Base-by-base conservation (phyloP, 2,329 filamentous ascomycete genomes). In the Chrysosphaeria jannelii region DNA sequence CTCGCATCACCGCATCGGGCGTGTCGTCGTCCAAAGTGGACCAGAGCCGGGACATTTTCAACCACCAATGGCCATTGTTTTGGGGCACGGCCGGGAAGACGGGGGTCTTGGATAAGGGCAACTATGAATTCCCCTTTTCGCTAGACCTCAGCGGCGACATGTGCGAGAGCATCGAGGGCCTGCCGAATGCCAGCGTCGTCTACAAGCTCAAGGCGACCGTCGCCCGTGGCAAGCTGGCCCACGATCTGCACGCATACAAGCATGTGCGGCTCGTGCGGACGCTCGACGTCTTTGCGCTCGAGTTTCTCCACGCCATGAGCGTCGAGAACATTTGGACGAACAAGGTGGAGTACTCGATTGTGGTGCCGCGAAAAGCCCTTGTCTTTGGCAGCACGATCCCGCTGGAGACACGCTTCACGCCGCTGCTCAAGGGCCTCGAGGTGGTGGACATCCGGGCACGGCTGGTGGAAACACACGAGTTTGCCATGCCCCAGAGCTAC, bases 301-400 rank as follows among this genome's bases (percentile, higher is more conserved):
- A 81, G 39, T 57, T 79, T 30, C 55, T 71, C 18, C 71, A 93
- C 43, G 69, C 76, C 22, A 85, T 91, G 75, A 75, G 74, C 31
- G 79, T 93, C 31, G 79, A 91, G 44, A 91, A 91, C 38, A 71
- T 89, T 31, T 97, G 85, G 85, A 72, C 78, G 5, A 85, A 90
- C 49, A 97, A 97, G 51, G 61, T 93, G 35, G 75, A 89, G 41
- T 97, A 97, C 47, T 81, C 76, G 14, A 78, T 97, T 31, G 64
- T 75, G 27, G 74, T 89, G 8, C 81, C 85, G 1, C 79, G 76
- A 37, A 91, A 91, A 47, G 85, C 85, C 2, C 69, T 90, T 25
- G 71, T 90, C 10, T 89, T 91, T 36, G 85, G 85, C 23, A 88
- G 75, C n/a, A 57, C 57, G 12, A 65, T 93, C 23, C 63, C 66